A percentile compares a stretch with the other conserved stretches of the same genome.
Evolutionary conservation across 441 rosid species (phyloP).

Genomic region (Oxalis stricta): DNA sequence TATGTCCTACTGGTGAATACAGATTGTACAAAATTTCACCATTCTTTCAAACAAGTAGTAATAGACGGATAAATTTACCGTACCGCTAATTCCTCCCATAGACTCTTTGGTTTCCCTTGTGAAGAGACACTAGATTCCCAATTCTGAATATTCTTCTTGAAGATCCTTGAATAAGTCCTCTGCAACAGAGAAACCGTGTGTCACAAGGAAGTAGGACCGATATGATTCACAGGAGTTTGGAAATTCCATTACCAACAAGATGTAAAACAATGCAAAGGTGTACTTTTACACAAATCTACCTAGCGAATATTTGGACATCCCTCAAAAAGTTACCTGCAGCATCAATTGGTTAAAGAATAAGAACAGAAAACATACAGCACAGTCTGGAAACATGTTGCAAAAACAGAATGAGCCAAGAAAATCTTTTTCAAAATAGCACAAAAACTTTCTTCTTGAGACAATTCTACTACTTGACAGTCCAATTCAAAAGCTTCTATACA

Average conservation of each 20-base stretch:
- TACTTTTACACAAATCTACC: conserved; percentile 46
- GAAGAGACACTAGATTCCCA: conserved; percentile 82
- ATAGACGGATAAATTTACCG: conserved; percentile 7
- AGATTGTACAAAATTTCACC: not conserved
- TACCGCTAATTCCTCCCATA: conserved; percentile 95
- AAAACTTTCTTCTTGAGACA: too few species aligned
- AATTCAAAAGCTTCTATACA: not conserved
- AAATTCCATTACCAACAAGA: conserved; percentile 7
- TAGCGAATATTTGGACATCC: conserved; percentile 78
- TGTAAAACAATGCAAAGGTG: conserved; percentile 7
- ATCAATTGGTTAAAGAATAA: conserved; percentile 43
- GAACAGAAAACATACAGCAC: conserved; percentile 21
- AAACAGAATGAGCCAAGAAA: not conserved
- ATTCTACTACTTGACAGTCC: too few species aligned
- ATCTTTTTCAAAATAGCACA: not conserved
- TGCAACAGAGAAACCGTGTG: conserved; percentile 28
- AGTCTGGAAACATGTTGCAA: conserved; percentile 2
- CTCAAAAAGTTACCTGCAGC: conserved; percentile 90
- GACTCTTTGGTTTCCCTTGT: conserved; percentile 81
- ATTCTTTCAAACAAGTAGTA: not conserved
- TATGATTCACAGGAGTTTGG: conserved; percentile 1
- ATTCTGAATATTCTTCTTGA: conserved; percentile 74
- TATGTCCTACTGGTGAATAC: too few species aligned
- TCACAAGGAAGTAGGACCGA: not conserved
- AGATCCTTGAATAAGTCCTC: conserved; percentile 85